Percentiles rank a stretch among this genome's conserved stretches.
Conservation (phyloP, 768 basidiomycete genomes). For the Hemileccinum impolitum region DNA sequence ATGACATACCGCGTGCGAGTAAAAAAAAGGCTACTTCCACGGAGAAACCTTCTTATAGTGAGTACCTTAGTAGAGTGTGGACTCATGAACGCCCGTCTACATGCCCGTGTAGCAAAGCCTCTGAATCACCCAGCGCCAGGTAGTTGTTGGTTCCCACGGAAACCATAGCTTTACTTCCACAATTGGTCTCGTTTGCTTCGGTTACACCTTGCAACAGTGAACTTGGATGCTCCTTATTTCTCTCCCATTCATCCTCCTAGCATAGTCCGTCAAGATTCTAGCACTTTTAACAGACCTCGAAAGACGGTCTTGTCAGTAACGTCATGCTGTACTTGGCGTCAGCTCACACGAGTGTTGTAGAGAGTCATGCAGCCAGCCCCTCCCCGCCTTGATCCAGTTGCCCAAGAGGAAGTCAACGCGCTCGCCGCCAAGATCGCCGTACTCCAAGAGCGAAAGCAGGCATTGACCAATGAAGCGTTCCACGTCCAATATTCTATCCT, state of each 20-base stretch:
- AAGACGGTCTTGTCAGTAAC: constrained; percentile 25
- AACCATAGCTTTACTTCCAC: not conserved
- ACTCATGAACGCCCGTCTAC: too few relatives aligned
- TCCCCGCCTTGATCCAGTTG: constrained; percentile 16
- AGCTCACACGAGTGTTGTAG: constrained; percentile 20
- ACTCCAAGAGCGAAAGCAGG: constrained; percentile 23
- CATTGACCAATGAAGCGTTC: constrained; percentile 22
- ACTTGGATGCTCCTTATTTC: not conserved
- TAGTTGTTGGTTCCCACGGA: too few relatives aligned
- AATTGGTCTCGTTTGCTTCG: constrained; percentile 5
- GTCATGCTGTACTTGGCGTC: constrained; percentile 10
- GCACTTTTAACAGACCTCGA: constrained; percentile 10
- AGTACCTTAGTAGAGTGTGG: too few relatives aligned
- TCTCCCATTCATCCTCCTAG: not conserved
- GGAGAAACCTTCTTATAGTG: too few relatives aligned
- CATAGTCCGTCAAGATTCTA: not conserved
- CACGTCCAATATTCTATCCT: constrained; percentile 27
- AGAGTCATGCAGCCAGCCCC: constrained; percentile 16
- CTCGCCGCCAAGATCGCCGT: constrained; percentile 20
- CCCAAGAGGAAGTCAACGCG: constrained; percentile 25
- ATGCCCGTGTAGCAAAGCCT: too few relatives aligned
- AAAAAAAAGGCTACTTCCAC: not conserved
- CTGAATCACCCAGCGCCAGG: too few relatives aligned
- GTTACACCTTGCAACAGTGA: not conserved
- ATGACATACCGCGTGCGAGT: too few relatives aligned